phyloP scores from a whole-genome alignment of 306 rosid genomes.

The Prunus mume region DNA sequence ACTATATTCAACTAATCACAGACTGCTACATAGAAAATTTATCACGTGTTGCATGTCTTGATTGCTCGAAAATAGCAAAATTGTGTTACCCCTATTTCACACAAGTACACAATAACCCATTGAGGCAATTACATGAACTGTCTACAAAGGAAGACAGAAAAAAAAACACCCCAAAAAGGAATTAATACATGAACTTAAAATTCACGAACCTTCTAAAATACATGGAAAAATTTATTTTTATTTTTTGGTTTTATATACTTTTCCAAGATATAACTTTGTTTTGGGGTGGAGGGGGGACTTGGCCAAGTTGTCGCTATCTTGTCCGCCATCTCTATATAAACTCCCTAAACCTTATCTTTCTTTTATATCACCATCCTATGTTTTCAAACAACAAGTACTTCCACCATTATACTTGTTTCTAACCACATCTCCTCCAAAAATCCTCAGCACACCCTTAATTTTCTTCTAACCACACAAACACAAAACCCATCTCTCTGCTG shows the following conservation, averaged over 20 bases:
- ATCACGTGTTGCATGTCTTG: too few species aligned
- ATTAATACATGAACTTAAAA: too few species aligned
- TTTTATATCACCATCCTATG: conserved; percentile 31
- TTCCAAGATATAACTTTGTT: not conserved
- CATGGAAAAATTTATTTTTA: not conserved
- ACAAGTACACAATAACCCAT: too few species aligned
- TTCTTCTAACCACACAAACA: not conserved
- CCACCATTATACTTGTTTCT: not conserved
- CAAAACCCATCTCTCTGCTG: not conserved
- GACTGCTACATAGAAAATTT: too few species aligned
- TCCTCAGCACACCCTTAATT: not conserved
- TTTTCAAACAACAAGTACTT: conserved; percentile 15
- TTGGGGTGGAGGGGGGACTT: conserved; percentile 13
- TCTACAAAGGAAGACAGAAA: too few species aligned
- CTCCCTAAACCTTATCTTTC: conserved; percentile 32
- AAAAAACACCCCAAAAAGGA: too few species aligned
- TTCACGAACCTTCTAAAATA: too few species aligned
- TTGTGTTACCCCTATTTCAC: too few species aligned
- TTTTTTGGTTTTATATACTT: not conserved
- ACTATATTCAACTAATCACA: too few species aligned
- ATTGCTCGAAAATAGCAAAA: too few species aligned
- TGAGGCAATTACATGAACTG: too few species aligned
- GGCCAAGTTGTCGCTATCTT: conserved; percentile 47
- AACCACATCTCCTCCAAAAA: not conserved
- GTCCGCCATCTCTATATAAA: conserved; percentile 56